A percentile compares a stretch with the other conserved stretches of the same genome.
Conservation (phyloP, 495 filamentous ascomycete genomes). For the Hyphodiscus hymeniophilus region DNA sequence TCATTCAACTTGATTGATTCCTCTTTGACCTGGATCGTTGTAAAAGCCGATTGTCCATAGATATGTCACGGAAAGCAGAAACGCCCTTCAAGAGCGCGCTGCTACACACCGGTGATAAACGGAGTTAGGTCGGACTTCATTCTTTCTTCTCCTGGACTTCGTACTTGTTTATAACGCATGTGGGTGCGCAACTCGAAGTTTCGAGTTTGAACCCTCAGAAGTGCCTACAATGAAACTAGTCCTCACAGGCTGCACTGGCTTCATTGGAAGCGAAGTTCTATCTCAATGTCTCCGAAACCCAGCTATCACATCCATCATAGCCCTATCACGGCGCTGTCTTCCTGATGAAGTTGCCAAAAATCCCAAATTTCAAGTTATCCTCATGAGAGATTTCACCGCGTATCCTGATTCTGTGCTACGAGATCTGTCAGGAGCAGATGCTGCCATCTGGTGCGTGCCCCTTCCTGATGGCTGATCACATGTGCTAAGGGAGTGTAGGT, state of each 20-base stretch:
- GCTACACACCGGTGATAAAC: too few relatives aligned
- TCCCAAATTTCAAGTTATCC: conserved; percentile 34
- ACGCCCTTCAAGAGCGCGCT: too few relatives aligned
- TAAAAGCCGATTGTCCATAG: too few relatives aligned
- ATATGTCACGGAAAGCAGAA: too few relatives aligned
- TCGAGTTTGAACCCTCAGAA: too few relatives aligned
- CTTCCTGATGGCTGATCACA: conserved; percentile 7
- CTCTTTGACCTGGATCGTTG: too few relatives aligned
- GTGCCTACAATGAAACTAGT: conserved; percentile 18
- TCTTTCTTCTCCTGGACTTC: too few relatives aligned
- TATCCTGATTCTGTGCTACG: conserved; percentile 32
- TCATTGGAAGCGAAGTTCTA: conserved; percentile 13
- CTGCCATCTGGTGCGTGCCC: conserved; percentile 41
- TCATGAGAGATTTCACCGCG: conserved; percentile 36
- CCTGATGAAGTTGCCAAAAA: conserved; percentile 20
- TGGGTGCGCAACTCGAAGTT: too few relatives aligned
- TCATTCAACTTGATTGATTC: too few relatives aligned
- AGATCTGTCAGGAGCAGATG: conserved; percentile 39
- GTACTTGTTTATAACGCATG: too few relatives aligned
- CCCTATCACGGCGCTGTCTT: conserved; percentile 28
- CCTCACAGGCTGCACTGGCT: conserved; percentile 11
- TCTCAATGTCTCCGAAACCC: conserved; percentile 9
- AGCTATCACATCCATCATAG: conserved; percentile 10
- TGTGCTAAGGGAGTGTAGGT: conserved; percentile 1
- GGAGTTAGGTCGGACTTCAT: too few relatives aligned